Conservation (phyloP, 73 alveolate species). For the Stentor coeruleus region DNA sequence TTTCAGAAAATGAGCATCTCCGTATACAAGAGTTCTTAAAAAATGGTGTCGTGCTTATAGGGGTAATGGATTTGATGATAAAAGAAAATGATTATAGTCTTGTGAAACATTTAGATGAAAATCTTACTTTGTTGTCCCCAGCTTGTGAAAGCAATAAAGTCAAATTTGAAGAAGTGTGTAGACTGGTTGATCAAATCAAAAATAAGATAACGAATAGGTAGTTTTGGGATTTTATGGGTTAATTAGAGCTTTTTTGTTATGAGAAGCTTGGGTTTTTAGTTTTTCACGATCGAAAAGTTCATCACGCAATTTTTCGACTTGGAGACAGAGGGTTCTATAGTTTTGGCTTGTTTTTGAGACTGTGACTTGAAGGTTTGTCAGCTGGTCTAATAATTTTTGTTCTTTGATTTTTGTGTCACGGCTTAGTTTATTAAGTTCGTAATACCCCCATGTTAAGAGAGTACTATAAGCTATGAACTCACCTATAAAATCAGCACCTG, state of each 20-base stretch:
- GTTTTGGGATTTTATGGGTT: background rate
- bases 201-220: background rate
- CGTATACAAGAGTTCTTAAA: background rate
- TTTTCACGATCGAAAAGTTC: no score
- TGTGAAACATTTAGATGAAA: background rate
- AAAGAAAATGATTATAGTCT: conserved; percentile 6
- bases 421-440: no score
- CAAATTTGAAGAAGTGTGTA: conserved; percentile 11
- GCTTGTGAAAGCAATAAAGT: conserved; percentile 18
- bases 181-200: conserved; percentile 5
- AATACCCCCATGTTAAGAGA: no score
- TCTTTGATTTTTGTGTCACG: background rate
- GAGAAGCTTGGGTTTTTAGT: no score
- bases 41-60: background rate
- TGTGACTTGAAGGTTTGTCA: background rate
- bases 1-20: background rate
- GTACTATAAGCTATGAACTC: no score
- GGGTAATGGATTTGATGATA: background rate
- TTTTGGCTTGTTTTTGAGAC: background rate
- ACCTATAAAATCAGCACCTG: no score
- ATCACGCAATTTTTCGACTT: no score
- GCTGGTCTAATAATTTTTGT: background rate
- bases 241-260: no score
- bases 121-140: background rate
- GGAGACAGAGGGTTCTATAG: background rate